Percentiles rank a stretch among this genome's conserved stretches.
phyloP scores from a whole-genome alignment of 192 early-diverging fungal species.

The Coemansia sp. region DNA sequence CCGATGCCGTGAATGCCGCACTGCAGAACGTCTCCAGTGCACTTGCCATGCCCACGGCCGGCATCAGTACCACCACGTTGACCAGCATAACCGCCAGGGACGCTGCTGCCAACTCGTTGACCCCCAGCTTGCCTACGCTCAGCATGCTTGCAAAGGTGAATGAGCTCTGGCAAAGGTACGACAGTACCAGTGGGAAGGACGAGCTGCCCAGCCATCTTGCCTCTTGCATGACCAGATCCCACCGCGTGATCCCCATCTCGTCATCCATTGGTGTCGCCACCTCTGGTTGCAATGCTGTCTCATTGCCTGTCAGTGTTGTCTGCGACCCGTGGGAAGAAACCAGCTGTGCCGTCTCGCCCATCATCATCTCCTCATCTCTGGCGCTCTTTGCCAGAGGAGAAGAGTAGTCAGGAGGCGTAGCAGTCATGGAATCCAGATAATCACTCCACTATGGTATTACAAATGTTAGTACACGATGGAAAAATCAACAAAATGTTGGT shows the following conservation, averaged over 20 bases:
- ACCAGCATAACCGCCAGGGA: slow-evolving; percentile 70
- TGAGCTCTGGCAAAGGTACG: slow-evolving; percentile 67
- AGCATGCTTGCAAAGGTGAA: slow-evolving; percentile 66
- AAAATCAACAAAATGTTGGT: too few species aligned
- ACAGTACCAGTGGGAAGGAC: slow-evolving; percentile 57
- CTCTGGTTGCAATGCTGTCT: neutral
- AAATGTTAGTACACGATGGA: neutral
- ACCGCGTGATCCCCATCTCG: slow-evolving; percentile 22
- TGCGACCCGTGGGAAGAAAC: slow-evolving; percentile 19
- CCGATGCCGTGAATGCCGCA: slow-evolving; percentile 41
- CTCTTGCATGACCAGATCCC: slow-evolving; percentile 31
- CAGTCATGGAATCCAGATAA: too few species aligned
- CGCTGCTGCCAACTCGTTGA: slow-evolving; percentile 66
- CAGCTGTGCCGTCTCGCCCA: slow-evolving; percentile 16
- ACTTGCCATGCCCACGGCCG: slow-evolving; percentile 64
- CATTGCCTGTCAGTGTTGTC: slow-evolving; percentile 28
- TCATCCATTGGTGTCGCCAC: slow-evolving; percentile 8
- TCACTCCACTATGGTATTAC: too few species aligned
- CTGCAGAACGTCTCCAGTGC: slow-evolving; percentile 49
- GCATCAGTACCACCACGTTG: slow-evolving; percentile 66
- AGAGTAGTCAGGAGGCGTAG: neutral
- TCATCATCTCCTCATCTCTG: neutral
- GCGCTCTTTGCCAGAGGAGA: neutral
- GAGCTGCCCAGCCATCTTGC: slow-evolving; percentile 36
- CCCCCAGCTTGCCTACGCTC: slow-evolving; percentile 62